phyloP scores from a whole-genome alignment of 1,139 yeast genomes.

The Tardiomyces depauwii region DNA sequence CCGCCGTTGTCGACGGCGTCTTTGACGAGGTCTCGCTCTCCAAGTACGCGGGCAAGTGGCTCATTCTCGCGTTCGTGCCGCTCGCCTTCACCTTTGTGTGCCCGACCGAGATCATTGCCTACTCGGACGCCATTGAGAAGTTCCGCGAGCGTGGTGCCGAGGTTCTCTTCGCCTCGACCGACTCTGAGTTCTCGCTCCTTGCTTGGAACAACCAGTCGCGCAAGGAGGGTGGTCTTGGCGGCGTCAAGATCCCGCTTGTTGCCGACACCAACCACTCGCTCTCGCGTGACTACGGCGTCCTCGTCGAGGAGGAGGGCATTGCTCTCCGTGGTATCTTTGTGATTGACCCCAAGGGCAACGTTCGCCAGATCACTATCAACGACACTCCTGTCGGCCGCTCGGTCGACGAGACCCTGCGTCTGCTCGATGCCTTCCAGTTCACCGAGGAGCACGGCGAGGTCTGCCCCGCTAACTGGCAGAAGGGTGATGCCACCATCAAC shows the following conservation, averaged over 20 bases:
- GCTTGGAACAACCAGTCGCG: constrained; percentile 98
- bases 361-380: constrained; percentile 95
- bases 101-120: constrained; percentile 98
- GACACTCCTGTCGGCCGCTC: constrained; percentile 99
- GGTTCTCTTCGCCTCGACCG: constrained; percentile 93
- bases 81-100: constrained; percentile 98
- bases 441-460: constrained; percentile 97
- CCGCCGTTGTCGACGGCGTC: constrained; percentile 92
- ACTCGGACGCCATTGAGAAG: constrained; percentile 87
- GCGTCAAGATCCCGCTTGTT: constrained; percentile 83
- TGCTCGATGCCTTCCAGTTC: constrained; percentile 98
- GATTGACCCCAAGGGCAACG: constrained; percentile 88
- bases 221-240: constrained; percentile 97
- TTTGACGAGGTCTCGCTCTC: constrained; percentile 92
- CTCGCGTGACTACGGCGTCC: constrained; percentile 93
- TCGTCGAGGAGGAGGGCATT: constrained; percentile 89
- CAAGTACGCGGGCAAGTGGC: constrained; percentile 97
- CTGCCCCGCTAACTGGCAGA: constrained; percentile 98
- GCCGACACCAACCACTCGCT: constrained; percentile 96
- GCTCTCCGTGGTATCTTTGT: constrained; percentile 96
- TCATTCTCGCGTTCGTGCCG: constrained; percentile 91
- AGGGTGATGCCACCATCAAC: constrained; percentile 90
- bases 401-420: constrained; percentile 94
- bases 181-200: constrained; percentile 91
- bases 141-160: constrained; percentile 81